Evolutionary conservation across 2,329 filamentous ascomycete genomes (phyloP).

Genomic region (Trichoderma afroharzianum): DNA sequence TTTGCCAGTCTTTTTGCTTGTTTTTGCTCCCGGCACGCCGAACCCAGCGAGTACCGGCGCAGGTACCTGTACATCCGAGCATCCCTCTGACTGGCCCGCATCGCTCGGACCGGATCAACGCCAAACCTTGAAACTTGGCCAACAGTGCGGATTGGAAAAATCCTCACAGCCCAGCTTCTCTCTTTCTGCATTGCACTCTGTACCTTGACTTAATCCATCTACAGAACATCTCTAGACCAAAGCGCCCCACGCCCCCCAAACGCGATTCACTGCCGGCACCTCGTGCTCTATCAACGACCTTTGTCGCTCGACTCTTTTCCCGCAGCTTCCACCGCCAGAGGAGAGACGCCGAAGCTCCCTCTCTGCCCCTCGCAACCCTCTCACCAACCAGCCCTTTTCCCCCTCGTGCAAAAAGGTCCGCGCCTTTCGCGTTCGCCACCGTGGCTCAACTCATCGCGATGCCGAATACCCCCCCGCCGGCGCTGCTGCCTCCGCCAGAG

Average conservation of each 20-base stretch:
- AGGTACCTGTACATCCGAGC: not conserved
- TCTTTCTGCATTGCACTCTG: not conserved
- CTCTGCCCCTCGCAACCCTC: slow-evolving; percentile 11
- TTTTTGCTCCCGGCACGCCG: not conserved
- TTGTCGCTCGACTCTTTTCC: not conserved
- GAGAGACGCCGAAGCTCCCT: not conserved
- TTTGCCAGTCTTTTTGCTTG: not conserved
- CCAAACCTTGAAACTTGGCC: slow-evolving; percentile 37
- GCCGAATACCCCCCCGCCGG: slow-evolving; percentile 46
- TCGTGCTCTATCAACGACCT: slow-evolving; percentile 8
- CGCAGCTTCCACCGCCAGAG: not conserved
- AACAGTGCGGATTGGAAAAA: slow-evolving; percentile 44
- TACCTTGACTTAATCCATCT: not conserved
- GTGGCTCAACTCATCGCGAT: slow-evolving; percentile 38
- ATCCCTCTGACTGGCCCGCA: slow-evolving; percentile 29
- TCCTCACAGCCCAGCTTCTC: slow-evolving; percentile 37
- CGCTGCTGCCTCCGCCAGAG: slow-evolving; percentile 54
- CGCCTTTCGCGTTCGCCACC: slow-evolving; percentile 30
- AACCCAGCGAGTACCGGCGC: not conserved
- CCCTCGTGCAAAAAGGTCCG: slow-evolving; percentile 26
- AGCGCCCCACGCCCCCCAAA: slow-evolving; percentile 1
- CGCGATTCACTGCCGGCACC: not conserved
- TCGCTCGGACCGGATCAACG: slow-evolving; percentile 37
- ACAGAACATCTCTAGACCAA: slow-evolving; percentile 7
- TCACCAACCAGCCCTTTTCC: slow-evolving; percentile 13